Base-by-base conservation (phyloP, 495 filamentous ascomycete genomes). In the Trichodelitschia bisporula region DNA sequence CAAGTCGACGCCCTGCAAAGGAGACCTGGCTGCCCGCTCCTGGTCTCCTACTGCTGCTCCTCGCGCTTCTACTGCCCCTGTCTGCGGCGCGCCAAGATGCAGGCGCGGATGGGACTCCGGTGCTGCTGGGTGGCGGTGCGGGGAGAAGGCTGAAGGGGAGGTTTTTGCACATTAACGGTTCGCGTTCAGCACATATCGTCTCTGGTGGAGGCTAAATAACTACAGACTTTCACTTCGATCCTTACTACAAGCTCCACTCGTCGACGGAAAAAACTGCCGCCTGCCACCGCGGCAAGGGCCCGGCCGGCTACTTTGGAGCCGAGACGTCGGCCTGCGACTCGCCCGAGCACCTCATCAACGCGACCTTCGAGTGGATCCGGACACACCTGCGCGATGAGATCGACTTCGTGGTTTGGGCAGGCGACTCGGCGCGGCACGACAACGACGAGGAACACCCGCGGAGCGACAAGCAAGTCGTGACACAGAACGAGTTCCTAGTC, bases 321-420 rank as follows among this genome's bases (percentile, higher is more conserved):
- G 73, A 83, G 46, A 77, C 72, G 2, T 68, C 74, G 3, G 77
- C 79, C 32, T 99, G 86, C 59, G 86, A 99, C 53, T 60, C 75
- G 0, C 86, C 89, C 0, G 46, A 66, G 28, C 49, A 69, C 1
- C 64, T 99, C 6, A 56, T 95, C 29, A 73, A 95, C 50, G 77
- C 69, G 44, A 95, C 89, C 0, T 83, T 95, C 48, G 60, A 67
- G 35, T 99, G 86, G 86, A 75, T 99, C 32, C 59, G 68, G n/a
- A 59, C 69, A 17, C 73, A 92, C 40, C 42, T 99, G 20, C 75
- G 66, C 44, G 77, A 78, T 52, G 47, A 68, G 8, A 62, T 99
- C 31, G 86, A 99, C 51, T 99, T 99, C 45, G 72, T 95, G 23
- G 57, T 99, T 30, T 99, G 89, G 89, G 95, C 89, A 0, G 86